Evolutionary conservation across 1,284 basidiomycete genomes (phyloP).

Genomic region (Singerocomus inundabilis): DNA sequence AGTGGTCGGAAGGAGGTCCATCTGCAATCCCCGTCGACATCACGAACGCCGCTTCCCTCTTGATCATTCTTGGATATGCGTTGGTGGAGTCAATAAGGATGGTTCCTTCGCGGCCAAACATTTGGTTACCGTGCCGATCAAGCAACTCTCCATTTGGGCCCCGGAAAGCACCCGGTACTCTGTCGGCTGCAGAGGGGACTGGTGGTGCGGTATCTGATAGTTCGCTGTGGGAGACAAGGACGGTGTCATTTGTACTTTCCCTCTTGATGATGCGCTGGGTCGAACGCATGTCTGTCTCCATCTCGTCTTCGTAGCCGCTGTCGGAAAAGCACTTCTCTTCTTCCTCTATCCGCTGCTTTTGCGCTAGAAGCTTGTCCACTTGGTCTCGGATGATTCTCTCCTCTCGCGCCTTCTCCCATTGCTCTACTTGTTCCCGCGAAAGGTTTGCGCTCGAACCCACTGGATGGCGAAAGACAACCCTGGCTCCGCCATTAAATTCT

Average conservation of each 20-base stretch:
- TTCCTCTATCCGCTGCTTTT: conserved; percentile 8
- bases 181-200: neutral
- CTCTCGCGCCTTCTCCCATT: conserved; percentile 16
- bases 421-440: conserved; percentile 24
- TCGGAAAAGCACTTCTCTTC: conserved; percentile 7
- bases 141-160: conserved; percentile 24
- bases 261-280: conserved; percentile 3
- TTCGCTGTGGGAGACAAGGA: conserved; percentile 9
- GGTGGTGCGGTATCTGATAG: neutral
- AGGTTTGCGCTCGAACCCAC: conserved; percentile 23
- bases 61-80: conserved; percentile 2
- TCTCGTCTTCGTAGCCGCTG: conserved; percentile 21
- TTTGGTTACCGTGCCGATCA: conserved; percentile 14
- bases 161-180: neutral
- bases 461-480: conserved; percentile 25
- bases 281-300: conserved; percentile 4
- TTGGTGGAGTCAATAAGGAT: conserved; percentile 15
- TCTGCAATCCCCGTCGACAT: neutral
- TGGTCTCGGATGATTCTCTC: conserved; percentile 20
- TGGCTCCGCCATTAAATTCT: conserved; percentile 11
- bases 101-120: conserved; percentile 26
- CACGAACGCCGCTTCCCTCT: conserved; percentile 4
- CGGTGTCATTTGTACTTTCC: conserved; percentile 7
- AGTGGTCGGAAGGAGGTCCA: neutral
- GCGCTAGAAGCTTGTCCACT: conserved; percentile 20